Evolutionary conservation across 2,329 filamentous ascomycete species (phyloP).

Genomic region (Sphaerulina populicola): DNA sequence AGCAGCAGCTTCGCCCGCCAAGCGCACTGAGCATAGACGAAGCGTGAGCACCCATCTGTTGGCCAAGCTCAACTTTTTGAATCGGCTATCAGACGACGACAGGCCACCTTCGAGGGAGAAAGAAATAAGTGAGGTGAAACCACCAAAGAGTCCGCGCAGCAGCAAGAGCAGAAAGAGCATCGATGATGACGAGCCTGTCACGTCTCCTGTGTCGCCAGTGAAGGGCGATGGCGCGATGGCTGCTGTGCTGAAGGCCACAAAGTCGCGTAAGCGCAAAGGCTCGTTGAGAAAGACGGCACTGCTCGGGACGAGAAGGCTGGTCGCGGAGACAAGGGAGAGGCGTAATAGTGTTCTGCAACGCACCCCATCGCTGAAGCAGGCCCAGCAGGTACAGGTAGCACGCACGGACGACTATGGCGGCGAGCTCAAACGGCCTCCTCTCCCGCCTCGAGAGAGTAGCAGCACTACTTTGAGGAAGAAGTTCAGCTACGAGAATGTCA

Average conservation of each 20-base stretch:
- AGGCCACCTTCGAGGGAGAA: conserved; percentile 21
- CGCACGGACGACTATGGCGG: neutral
- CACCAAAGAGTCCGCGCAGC: conserved; percentile 25
- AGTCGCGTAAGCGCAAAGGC: conserved; percentile 64
- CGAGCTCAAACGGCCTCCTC: neutral
- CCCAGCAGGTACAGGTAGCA: conserved; percentile 1
- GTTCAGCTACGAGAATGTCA: conserved; percentile 35
- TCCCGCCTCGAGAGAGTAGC: conserved; percentile 7
- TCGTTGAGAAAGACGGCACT: conserved; percentile 82
- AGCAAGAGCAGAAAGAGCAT: conserved; percentile 26
- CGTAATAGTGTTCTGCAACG: conserved; percentile 32
- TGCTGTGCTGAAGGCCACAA: conserved; percentile 24
- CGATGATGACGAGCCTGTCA: conserved; percentile 27
- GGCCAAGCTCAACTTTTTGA: conserved; percentile 62
- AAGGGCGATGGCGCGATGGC: conserved; percentile 22
- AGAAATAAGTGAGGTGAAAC: conserved; percentile 29
- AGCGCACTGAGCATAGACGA: conserved; percentile 40
- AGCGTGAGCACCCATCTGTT: conserved; percentile 58
- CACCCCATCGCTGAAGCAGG: conserved; percentile 27
- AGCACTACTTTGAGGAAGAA: conserved; percentile 18
- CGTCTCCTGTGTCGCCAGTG: conserved; percentile 22
- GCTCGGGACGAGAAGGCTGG: conserved; percentile 57
- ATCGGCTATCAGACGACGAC: conserved; percentile 37
- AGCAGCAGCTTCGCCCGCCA: conserved; percentile 6
- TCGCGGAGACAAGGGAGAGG: conserved; percentile 52